Evolutionary conservation across 2,329 filamentous ascomycete genomes (phyloP).

Genomic region (Pseudonectria buxi): DNA sequence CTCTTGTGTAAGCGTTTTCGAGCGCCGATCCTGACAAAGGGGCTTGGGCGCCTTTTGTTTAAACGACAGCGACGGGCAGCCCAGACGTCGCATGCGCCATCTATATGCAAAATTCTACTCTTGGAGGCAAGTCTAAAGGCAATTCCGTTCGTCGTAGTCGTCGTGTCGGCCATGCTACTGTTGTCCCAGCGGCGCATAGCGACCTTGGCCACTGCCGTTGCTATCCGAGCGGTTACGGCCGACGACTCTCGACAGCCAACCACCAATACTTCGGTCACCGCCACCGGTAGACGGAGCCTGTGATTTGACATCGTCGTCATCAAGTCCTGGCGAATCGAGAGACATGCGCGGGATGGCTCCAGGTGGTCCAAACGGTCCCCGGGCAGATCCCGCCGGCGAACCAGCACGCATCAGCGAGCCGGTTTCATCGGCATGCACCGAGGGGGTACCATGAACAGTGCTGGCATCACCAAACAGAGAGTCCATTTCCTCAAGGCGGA

Average conservation of each 20-base stretch:
- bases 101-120: constrained; percentile 33
- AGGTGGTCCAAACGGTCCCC: constrained; percentile 52
- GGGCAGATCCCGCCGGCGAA: constrained; percentile 68
- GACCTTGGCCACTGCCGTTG: constrained; percentile 33
- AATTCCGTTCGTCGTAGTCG: constrained; percentile 17
- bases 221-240: constrained; percentile 33
- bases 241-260: constrained; percentile 41
- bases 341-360: constrained; percentile 72
- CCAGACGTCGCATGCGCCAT: constrained; percentile 20
- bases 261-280: constrained; percentile 39
- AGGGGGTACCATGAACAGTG: constrained; percentile 70
- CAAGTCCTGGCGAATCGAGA: constrained; percentile 68
- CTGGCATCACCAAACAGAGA: constrained; percentile 88
- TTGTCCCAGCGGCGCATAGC: constrained; percentile 36
- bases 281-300: constrained; percentile 26
- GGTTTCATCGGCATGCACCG: constrained; percentile 63
- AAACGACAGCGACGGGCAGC: constrained; percentile 12
- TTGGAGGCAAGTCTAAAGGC: constrained; percentile 13
- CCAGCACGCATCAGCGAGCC: constrained; percentile 72
- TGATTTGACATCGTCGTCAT: constrained; percentile 40
- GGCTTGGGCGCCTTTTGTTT: constrained; percentile 7
- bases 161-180: constrained; percentile 30
- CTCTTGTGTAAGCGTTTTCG: too few species aligned
- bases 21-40: constrained; percentile 2
- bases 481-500: constrained; percentile 96